Conservation (phyloP, 768 basidiomycete species). For the Mycena vulgaris region DNA sequence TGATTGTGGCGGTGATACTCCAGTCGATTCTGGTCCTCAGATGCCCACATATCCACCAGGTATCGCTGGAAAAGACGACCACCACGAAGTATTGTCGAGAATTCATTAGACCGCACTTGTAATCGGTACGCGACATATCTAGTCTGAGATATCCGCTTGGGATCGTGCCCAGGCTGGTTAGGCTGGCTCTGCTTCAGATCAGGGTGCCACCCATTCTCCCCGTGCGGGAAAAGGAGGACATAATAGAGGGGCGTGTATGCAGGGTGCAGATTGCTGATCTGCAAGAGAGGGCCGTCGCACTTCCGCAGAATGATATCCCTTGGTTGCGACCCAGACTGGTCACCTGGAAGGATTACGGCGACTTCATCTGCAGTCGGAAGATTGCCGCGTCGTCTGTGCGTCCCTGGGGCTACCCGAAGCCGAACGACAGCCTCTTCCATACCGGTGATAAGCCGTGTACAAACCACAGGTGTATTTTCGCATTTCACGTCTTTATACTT, state of each 20-base stretch:
- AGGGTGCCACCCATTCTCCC: conserved; percentile 50
- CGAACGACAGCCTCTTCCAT: conserved; percentile 39
- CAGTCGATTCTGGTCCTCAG: conserved; percentile 50
- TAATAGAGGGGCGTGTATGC: conserved; percentile 53
- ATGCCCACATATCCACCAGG: conserved; percentile 56
- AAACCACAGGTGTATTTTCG: too few relatives aligned
- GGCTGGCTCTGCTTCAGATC: too few relatives aligned
- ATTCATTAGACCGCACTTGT: conserved; percentile 44
- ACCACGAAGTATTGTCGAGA: conserved; percentile 48
- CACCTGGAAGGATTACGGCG: conserved; percentile 7
- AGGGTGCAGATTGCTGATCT: conserved; percentile 45
- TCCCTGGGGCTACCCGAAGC: conserved; percentile 25
- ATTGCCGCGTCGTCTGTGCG: conserved; percentile 54
- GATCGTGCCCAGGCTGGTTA: background rate
- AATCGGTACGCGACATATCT: conserved; percentile 52
- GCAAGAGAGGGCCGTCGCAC: conserved; percentile 38
- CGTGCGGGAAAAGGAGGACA: conserved; percentile 53
- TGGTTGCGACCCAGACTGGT: background rate
- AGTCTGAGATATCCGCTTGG: conserved; percentile 46
- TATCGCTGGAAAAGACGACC: conserved; percentile 57
- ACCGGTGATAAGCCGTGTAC: too few relatives aligned
- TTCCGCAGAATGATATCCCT: conserved; percentile 28
- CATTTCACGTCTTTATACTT: too few relatives aligned
- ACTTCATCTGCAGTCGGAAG: conserved; percentile 44
- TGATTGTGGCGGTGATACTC: conserved; percentile 50